Base-by-base conservation (phyloP, 805 yeast species). In the Debaryomyces maramus region DNA sequence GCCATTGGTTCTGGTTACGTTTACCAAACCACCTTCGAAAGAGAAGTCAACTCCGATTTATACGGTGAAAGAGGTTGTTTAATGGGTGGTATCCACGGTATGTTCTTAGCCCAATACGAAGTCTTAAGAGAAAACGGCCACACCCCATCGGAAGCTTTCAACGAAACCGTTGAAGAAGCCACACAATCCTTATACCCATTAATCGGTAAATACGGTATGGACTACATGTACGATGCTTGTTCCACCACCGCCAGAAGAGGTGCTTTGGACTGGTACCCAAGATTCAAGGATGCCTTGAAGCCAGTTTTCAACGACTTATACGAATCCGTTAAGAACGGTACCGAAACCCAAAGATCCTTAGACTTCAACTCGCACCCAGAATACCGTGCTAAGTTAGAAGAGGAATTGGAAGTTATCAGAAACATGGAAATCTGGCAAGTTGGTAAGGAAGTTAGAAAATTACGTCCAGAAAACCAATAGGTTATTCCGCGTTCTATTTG, bases 61-160 rank as follows among this genome's bases (percentile, higher is more conserved):
- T 93, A 93, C 80, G 99, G 99, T 78, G 99, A 93, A 83, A 88
- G 99, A 81, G 99, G 99, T 69, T 93, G 98, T 78, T 80, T 93
- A 60, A 93, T 91, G 99, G 99, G 98, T 72, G 98, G 98, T 83
- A 91, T 93, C 80, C 99, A 93, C 81, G 99, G 99, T 83, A 93
- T 93, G 98, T 93, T 93, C 93, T 83, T 93, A 65, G 99, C 99
- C 59, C 99, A 93, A 80, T 93, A 93, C 82, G 99, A 93, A 77
- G 99, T 93, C 50, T 84, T 93, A 72, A 90, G 99, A 80, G 98
- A 91, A 80, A 89, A 95, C 70, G 99, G 99, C 55, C 99, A 93
- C 84, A 80, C 97, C 54, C 99, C 99, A 78, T 88, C 97, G 47
- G 99, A 93, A 81, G 98, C 99, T 61, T 93, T 93, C 90, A 93